Percentiles rank a stretch among this genome's conserved stretches.
phyloP scores from a whole-genome alignment of 2,329 filamentous ascomycete species.

The Phaeosphaeriaceae sp. region DNA sequence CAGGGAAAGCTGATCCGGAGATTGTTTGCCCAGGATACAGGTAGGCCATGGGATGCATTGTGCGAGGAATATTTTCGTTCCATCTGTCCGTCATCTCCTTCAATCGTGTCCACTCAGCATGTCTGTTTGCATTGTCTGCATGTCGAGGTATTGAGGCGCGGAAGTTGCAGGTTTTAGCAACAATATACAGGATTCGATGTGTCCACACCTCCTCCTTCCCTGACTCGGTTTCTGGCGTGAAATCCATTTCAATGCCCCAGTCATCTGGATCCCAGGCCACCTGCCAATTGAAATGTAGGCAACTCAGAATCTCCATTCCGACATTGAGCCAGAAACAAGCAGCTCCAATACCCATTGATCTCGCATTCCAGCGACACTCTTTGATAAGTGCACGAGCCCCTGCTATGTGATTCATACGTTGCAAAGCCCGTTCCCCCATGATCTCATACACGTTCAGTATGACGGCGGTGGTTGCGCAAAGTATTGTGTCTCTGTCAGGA shows the following conservation, averaged over 20 bases:
- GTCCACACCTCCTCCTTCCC: conserved; percentile 85
- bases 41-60: conserved; percentile 87
- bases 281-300: conserved; percentile 85
- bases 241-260: conserved; percentile 85
- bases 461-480: conserved; percentile 86
- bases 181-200: conserved; percentile 85
- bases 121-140: conserved; percentile 65
- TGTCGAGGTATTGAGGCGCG: conserved; percentile 71
- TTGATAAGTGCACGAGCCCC: conserved; percentile 85
- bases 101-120: conserved; percentile 79
- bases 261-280: conserved; percentile 88
- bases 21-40: conserved; percentile 70
- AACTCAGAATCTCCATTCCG: conserved; percentile 87
- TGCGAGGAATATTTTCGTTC: conserved; percentile 77
- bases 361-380: conserved; percentile 87
- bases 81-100: conserved; percentile 83
- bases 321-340: conserved; percentile 97
- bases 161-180: conserved; percentile 87
- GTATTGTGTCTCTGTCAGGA: conserved; percentile 79
- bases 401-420: conserved; percentile 88
- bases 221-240: conserved; percentile 62
- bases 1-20: conserved; percentile 78
- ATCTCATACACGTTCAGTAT: conserved; percentile 92
- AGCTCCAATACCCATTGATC: conserved; percentile 76
- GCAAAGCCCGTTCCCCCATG: conserved; percentile 80